phyloP scores from a whole-genome alignment of 1,284 basidiomycete genomes.

The Spongiforma sp. region DNA sequence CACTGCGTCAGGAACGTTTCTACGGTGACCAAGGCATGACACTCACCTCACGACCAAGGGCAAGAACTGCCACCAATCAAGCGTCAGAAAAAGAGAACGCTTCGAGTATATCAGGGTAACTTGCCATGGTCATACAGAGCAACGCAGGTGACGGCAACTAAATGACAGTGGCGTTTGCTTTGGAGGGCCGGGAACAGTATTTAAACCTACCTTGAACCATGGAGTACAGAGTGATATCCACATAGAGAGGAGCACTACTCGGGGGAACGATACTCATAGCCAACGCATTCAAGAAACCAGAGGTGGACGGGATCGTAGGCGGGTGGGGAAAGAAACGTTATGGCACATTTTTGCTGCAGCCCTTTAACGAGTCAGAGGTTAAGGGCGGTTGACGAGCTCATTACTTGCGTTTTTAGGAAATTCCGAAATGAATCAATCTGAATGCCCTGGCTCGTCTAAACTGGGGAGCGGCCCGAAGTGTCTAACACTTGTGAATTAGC shows the following conservation, averaged over 20 bases:
- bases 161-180: conserved; percentile 10
- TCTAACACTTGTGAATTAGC: neutral
- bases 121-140: conserved; percentile 37
- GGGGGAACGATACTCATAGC: conserved; percentile 30
- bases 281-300: conserved; percentile 5
- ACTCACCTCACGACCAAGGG: conserved; percentile 33
- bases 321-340: neutral
- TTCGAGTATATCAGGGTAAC: neutral
- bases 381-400: conserved; percentile 4
- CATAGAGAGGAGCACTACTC: neutral
- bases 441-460: conserved; percentile 5
- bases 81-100: conserved; percentile 3
- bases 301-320: neutral
- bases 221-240: conserved; percentile 18
- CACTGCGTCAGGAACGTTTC: conserved; percentile 5
- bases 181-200: neutral
- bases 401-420: conserved; percentile 6
- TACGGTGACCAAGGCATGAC: neutral
- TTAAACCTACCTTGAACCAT: conserved; percentile 28
- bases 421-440: conserved; percentile 14
- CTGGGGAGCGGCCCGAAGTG: neutral
- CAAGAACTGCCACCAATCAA: conserved; percentile 21
- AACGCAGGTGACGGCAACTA: conserved; percentile 36
- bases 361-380: conserved; percentile 19
- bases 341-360: conserved; percentile 2